phyloP scores from a whole-genome alignment of 1,284 basidiomycete genomes.

The Ustilago xerochloae region DNA sequence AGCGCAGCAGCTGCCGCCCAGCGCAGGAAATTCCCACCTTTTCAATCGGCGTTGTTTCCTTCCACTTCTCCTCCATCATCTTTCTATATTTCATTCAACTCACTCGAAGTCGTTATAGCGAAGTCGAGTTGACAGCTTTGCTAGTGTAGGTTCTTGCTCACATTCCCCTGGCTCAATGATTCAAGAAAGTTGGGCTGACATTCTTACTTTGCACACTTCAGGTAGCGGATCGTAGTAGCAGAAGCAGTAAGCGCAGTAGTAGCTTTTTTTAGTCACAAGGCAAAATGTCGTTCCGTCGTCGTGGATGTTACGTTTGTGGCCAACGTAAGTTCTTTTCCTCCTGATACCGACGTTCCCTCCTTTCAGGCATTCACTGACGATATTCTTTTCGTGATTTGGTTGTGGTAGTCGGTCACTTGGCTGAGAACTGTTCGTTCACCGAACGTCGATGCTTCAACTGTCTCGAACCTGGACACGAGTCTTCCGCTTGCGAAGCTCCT shows the following conservation, averaged over 20 bases:
- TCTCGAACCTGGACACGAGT: constrained; percentile 45
- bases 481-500: constrained; percentile 40
- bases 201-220: background rate
- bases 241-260: background rate
- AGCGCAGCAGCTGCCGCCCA: background rate
- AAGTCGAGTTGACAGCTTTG: background rate
- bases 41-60: too few relatives aligned
- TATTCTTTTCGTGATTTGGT: background rate
- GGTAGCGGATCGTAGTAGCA: constrained; percentile 1
- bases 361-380: background rate
- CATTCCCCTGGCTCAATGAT: too few relatives aligned
- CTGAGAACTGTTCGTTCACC: constrained; percentile 48
- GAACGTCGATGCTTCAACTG: constrained; percentile 58
- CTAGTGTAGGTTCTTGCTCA: too few relatives aligned
- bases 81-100: background rate
- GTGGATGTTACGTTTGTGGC: constrained; percentile 21
- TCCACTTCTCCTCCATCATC: background rate
- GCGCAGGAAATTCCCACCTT: too few relatives aligned
- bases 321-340: constrained; percentile 32
- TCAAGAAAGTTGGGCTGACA: too few relatives aligned
- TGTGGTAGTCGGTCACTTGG: constrained; percentile 46
- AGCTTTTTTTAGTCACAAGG: background rate
- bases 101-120: background rate
- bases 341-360: background rate
- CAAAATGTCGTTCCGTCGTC: constrained; percentile 5